Evolutionary conservation across 495 filamentous ascomycete species (phyloP).

Genomic region (Annulohypoxylon nitens): DNA sequence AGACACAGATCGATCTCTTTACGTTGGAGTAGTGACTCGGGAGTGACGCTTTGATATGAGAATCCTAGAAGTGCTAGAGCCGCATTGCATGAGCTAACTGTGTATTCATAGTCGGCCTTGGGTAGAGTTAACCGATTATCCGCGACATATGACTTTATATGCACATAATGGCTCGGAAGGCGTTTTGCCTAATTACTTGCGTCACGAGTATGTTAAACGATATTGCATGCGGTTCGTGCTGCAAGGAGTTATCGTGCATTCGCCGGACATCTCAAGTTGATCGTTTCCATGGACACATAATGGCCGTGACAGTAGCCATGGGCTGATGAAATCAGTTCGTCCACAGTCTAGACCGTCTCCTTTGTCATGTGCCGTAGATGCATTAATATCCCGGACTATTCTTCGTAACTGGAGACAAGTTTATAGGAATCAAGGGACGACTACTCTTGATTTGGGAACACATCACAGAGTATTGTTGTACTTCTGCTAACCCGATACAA

Average conservation of each 20-base stretch:
- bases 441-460: conserved; percentile 3
- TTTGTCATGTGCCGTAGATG: conserved; percentile 44
- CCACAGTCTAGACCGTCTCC: conserved; percentile 41
- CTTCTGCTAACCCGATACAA: conserved; percentile 18
- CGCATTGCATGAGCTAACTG: conserved; percentile 28
- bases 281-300: conserved; percentile 33
- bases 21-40: conserved; percentile 11
- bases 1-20: neutral
- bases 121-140: conserved; percentile 34
- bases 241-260: conserved; percentile 44
- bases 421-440: conserved; percentile 7
- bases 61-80: conserved; percentile 26
- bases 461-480: conserved; percentile 1
- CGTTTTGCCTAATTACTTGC: conserved; percentile 43
- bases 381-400: conserved; percentile 10
- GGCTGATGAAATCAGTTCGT: conserved; percentile 15
- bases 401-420: neutral
- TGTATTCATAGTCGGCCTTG: conserved; percentile 22
- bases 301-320: conserved; percentile 28
- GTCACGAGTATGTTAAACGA: conserved; percentile 32
- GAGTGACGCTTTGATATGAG: conserved; percentile 35
- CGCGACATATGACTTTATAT: conserved; percentile 24
- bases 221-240: conserved; percentile 38
- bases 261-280: neutral
- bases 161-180: conserved; percentile 9